phyloP scores from a whole-genome alignment of 371 early-diverging fungal genomes.

The Mortierella sp. region DNA sequence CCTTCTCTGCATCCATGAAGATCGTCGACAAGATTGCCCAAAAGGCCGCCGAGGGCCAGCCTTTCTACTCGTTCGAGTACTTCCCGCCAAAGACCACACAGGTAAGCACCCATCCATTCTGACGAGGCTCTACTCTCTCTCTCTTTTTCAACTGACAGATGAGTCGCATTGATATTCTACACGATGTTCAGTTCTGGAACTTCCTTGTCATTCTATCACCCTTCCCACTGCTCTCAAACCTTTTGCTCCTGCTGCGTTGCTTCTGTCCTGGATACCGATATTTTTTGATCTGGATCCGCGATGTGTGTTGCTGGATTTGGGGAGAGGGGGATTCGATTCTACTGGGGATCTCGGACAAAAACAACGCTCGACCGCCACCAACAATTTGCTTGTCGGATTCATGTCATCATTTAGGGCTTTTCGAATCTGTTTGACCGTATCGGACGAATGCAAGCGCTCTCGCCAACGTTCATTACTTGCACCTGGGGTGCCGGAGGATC shows the following conservation, averaged over 20 bases:
- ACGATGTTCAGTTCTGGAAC: conserved; percentile 52
- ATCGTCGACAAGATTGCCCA: conserved; percentile 61
- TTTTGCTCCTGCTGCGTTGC: background rate
- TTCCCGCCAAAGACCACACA: conserved; percentile 97
- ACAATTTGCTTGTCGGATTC: background rate
- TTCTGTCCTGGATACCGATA: background rate
- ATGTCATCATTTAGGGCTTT: conserved; percentile 71
- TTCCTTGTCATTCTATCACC: conserved; percentile 9
- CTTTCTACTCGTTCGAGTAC: conserved; percentile 92
- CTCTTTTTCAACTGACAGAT: no score
- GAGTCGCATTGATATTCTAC: conserved; percentile 3
- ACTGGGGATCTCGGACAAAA: no score
- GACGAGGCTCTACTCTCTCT: no score
- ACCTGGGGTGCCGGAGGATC: conserved; percentile 98
- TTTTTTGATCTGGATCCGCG: conserved; percentile 35
- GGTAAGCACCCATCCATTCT: conserved; percentile 56
- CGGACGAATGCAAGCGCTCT: conserved; percentile 84
- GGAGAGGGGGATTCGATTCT: no score
- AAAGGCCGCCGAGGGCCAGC: conserved; percentile 39
- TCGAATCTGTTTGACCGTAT: conserved; percentile 93
- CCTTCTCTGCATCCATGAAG: conserved; percentile 60
- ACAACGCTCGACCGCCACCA: background rate
- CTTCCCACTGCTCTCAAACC: background rate
- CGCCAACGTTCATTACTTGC: conserved; percentile 92
- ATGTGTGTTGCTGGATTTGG: background rate